These are phyloP conservation scores for Cytospora paraplurivora DNA, from an alignment of 2,329 filamentous ascomycete species.

Conservation along the genomic window DNA sequence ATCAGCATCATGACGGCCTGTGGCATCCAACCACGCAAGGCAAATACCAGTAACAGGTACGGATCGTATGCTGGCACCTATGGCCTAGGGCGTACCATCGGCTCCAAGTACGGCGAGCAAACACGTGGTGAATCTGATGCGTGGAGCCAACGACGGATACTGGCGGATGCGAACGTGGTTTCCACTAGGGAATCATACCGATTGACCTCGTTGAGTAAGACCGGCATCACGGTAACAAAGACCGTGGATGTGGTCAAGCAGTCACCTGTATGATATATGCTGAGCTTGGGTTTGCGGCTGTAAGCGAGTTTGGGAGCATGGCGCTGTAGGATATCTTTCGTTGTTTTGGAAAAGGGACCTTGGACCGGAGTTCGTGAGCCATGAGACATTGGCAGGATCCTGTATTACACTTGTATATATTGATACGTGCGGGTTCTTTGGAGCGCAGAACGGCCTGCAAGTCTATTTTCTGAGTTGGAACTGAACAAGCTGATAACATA, in stretches of 20 bases:
- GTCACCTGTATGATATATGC: slow-evolving; percentile 10
- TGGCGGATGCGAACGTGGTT: slow-evolving; percentile 14
- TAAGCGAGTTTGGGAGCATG: background rate
- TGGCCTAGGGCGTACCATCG: background rate
- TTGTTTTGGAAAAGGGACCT: background rate
- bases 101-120: background rate
- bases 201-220: slow-evolving; percentile 20
- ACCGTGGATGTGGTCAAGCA: slow-evolving; percentile 23
- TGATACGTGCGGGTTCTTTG: background rate
- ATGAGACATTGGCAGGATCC: background rate
- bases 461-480: background rate
- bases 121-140: slow-evolving; percentile 17
- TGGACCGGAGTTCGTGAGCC: background rate
- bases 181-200: slow-evolving; percentile 17
- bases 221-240: slow-evolving; percentile 28
- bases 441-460: background rate
- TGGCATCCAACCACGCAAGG: slow-evolving; percentile 22
- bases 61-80: slow-evolving; percentile 19
- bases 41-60: slow-evolving; percentile 15
- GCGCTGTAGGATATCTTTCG: background rate
- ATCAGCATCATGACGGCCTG: slow-evolving; percentile 21
- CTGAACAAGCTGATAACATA: background rate
- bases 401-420: background rate
- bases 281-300: background rate
- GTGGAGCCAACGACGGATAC: slow-evolving; percentile 27